phyloP scores from a whole-genome alignment of 768 basidiomycete genomes.

The Fibroporia radiculosa region DNA sequence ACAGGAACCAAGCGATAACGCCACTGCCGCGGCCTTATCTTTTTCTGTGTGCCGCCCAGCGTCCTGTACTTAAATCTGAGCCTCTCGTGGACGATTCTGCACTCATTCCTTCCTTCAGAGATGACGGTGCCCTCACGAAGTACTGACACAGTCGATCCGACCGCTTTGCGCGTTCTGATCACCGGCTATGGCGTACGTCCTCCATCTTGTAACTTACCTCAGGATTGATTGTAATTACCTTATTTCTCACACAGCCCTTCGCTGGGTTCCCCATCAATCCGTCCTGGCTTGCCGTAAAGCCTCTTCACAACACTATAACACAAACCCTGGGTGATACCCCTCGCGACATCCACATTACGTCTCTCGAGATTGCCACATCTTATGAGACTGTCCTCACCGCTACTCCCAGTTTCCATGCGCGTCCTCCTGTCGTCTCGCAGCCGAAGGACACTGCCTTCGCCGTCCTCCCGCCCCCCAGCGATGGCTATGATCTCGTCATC shows the following conservation, averaged over 20 bases:
- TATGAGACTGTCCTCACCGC: conserved; percentile 49
- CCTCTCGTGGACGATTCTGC: neutral
- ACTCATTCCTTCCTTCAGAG: neutral
- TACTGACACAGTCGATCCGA: conserved; percentile 16
- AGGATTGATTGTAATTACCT: neutral
- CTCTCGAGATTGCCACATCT: conserved; percentile 47
- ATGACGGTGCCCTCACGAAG: neutral
- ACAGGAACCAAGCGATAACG: no score
- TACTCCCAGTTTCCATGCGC: conserved; percentile 50
- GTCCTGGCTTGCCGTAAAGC: conserved; percentile 63
- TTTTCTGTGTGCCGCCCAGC: no score
- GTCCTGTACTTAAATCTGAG: neutral
- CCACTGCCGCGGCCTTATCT: no score
- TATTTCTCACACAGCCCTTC: conserved; percentile 14
- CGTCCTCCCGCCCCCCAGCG: conserved; percentile 33
- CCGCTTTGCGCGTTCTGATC: conserved; percentile 38
- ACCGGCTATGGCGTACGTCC: conserved; percentile 47
- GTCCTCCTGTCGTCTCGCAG: conserved; percentile 44
- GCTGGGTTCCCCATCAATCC: conserved; percentile 36
- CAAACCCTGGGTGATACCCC: conserved; percentile 14
- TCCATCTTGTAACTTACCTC: neutral
- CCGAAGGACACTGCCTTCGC: conserved; percentile 30
- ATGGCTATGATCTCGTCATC: conserved; percentile 62
- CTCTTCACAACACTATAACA: conserved; percentile 52
- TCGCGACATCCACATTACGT: conserved; percentile 47